Conservation (phyloP, 257 asterid species). For the Solanum paucissectum region DNA sequence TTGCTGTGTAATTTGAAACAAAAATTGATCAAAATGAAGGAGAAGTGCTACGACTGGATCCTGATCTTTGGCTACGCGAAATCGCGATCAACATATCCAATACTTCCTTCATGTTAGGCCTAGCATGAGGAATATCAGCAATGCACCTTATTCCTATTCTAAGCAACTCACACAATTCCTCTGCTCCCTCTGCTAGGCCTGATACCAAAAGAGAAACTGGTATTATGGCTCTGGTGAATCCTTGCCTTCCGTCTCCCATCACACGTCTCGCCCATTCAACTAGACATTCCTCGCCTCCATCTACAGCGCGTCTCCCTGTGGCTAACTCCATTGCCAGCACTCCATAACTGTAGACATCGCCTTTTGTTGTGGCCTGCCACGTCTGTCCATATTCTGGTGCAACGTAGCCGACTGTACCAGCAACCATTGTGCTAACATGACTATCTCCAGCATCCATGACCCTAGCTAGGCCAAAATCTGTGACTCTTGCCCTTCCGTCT, state of each 20-base stretch:
- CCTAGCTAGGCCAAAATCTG: constrained; percentile 91
- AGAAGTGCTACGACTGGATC: constrained; percentile 17
- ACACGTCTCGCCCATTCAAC: constrained; percentile 92
- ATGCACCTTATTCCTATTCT: constrained; percentile 74
- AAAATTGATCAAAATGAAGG: constrained; percentile 6
- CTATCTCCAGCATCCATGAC: constrained; percentile 67
- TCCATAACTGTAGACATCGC: constrained; percentile 91
- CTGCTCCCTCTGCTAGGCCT: constrained; percentile 63
- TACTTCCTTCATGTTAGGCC: constrained; percentile 95
- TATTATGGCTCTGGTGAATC: constrained; percentile 13
- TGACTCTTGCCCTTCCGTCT: constrained; percentile 67
- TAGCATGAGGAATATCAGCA: constrained; percentile 46
- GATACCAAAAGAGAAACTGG: constrained; percentile 61
- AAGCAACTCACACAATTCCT: constrained; percentile 58
- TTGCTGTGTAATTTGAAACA: neutral
- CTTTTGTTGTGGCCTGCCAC: constrained; percentile 93
- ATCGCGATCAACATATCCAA: constrained; percentile 55
- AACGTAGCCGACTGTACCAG: constrained; percentile 94
- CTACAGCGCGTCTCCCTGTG: constrained; percentile 75
- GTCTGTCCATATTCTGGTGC: constrained; percentile 96
- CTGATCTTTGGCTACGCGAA: constrained; percentile 19
- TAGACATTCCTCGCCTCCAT: constrained; percentile 87
- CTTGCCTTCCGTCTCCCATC: constrained; percentile 49
- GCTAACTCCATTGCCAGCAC: constrained; percentile 92
- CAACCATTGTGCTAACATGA: constrained; percentile 95